Conservation (phyloP, 805 yeast genomes). For the Saccharomycopsis fermentans region DNA sequence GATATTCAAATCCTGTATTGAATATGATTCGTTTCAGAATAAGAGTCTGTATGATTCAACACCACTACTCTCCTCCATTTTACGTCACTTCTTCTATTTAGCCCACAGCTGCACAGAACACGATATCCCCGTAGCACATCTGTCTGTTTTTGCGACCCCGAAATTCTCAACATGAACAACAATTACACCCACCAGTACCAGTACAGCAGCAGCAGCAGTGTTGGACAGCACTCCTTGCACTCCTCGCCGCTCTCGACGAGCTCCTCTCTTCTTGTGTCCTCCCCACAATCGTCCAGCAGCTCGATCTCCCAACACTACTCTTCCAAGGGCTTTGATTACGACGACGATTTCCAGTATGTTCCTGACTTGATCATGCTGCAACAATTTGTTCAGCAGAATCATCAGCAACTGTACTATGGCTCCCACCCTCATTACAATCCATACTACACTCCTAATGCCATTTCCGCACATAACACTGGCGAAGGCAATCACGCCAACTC, state of each 20-base stretch:
- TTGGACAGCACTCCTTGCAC: neutral
- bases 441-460: neutral
- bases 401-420: neutral
- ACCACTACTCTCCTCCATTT: too few species aligned
- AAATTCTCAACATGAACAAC: neutral
- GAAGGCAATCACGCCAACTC: neutral
- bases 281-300: neutral
- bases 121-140: too few species aligned
- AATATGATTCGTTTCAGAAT: neutral
- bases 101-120: too few species aligned
- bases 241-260: neutral
- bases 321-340: conserved; percentile 18
- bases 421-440: neutral
- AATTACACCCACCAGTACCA: neutral
- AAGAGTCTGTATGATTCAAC: too few species aligned
- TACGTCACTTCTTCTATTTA: too few species aligned
- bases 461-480: neutral
- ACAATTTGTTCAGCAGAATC: neutral
- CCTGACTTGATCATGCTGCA: conserved; percentile 11
- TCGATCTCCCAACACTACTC: conserved; percentile 12
- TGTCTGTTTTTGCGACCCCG: too few species aligned
- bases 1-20: too few species aligned
- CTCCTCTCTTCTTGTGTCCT: neutral
- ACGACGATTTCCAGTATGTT: conserved; percentile 17
- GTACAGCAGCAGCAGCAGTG: neutral